These are phyloP conservation scores for Kondoa subrosea DNA, from an alignment of 768 basidiomycete genomes.

Conservation along the genomic window DNA sequence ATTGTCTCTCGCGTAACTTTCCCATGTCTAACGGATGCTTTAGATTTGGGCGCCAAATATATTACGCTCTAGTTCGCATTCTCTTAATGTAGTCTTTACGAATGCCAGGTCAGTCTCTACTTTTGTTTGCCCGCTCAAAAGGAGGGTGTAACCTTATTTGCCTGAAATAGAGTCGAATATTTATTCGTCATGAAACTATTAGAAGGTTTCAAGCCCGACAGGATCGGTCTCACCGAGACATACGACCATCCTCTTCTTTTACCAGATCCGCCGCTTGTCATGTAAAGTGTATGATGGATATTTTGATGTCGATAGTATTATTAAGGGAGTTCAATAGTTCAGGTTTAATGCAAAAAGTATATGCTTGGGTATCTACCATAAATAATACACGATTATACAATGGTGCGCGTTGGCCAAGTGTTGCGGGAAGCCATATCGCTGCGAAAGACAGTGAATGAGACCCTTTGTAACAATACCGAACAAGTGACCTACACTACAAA, in stretches of 20 bases:
- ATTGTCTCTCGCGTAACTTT: not conserved
- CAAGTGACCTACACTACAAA: not conserved
- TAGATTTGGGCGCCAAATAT: slow-evolving; percentile 7
- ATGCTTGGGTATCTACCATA: not conserved
- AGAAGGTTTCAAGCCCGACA: not conserved
- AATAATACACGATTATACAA: not conserved
- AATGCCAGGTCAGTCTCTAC: not conserved
- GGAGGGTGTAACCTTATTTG: not conserved
- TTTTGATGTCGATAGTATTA: not conserved
- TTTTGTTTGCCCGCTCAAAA: not conserved
- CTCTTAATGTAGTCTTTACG: not conserved
- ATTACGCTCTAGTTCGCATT: not conserved
- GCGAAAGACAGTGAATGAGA: not conserved
- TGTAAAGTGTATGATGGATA: not conserved
- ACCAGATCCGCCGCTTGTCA: not conserved
- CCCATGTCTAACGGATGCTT: not conserved
- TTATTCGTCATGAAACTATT: not conserved
- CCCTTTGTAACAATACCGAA: not conserved
- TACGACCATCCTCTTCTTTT: not conserved
- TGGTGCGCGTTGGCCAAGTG: not conserved
- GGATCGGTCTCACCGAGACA: not conserved
- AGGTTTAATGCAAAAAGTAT: not conserved
- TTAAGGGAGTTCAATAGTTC: not conserved
- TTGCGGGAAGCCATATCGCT: not conserved
- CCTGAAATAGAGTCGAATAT: not conserved